Percentiles rank a stretch among this genome's conserved stretches.
Conservation (phyloP, 495 filamentous ascomycete genomes). For the Podospora pseudoanserina region DNA sequence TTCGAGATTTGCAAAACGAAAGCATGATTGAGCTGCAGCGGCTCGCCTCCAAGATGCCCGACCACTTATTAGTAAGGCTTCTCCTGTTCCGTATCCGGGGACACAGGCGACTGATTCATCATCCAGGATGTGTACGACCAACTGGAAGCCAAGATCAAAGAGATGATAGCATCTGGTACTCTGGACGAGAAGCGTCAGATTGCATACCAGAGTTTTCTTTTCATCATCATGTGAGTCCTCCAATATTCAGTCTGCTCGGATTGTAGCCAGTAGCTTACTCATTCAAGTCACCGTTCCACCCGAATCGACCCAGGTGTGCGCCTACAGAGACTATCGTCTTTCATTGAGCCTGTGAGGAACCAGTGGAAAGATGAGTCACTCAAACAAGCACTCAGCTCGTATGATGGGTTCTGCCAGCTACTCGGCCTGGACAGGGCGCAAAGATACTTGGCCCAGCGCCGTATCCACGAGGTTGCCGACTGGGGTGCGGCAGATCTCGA, state of each 20-base stretch:
- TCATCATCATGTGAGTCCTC: conserved; percentile 74
- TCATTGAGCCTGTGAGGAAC: conserved; percentile 72
- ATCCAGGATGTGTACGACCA: conserved; percentile 73
- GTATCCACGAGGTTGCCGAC: conserved; percentile 72
- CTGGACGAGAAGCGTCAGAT: conserved; percentile 69
- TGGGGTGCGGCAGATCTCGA: conserved; percentile 79
- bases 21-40: conserved; percentile 83
- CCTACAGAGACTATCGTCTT: conserved; percentile 61
- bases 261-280: conserved; percentile 18
- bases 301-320: conserved; percentile 65
- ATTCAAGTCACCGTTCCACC: conserved; percentile 68
- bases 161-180: conserved; percentile 67
- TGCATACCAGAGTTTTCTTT: conserved; percentile 70
- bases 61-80: conserved; percentile 67
- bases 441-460: conserved; percentile 67
- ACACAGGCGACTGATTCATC: conserved; percentile 12
- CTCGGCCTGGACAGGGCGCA: conserved; percentile 76
- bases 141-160: conserved; percentile 75
- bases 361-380: conserved; percentile 75
- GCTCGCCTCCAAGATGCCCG: conserved; percentile 83
- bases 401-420: conserved; percentile 73
- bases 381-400: conserved; percentile 64
- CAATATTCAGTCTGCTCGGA: neutral
- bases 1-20: conserved; percentile 77
- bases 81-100: neutral